These are phyloP conservation scores for Penicillium bovifimosum DNA, from an alignment of 495 filamentous ascomycete genomes.

Conservation along the genomic window DNA sequence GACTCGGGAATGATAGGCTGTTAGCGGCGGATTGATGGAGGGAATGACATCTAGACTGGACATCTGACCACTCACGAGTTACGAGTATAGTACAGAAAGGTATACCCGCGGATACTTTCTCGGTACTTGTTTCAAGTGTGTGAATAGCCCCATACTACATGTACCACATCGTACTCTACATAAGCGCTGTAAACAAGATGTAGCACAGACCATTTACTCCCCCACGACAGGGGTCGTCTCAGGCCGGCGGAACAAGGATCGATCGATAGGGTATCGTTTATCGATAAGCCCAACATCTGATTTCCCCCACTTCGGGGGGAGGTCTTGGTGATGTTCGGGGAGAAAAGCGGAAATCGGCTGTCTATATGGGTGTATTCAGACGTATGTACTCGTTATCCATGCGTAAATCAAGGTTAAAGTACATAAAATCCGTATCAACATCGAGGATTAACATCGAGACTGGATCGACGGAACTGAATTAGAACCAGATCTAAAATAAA, in stretches of 20 bases:
- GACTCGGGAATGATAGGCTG: conserved; percentile 19
- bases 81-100: neutral
- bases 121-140: neutral
- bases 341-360: neutral
- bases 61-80: conserved; percentile 23
- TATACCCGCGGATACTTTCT: neutral
- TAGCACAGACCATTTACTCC: conserved; percentile 6
- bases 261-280: conserved; percentile 29
- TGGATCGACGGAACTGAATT: neutral
- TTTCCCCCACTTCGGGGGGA: neutral
- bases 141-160: neutral
- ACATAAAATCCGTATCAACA: neutral
- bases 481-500: neutral
- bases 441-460: neutral
- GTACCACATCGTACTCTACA: neutral
- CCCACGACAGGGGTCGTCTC: conserved; percentile 15
- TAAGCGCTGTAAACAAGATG: conserved; percentile 2
- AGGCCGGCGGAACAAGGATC: conserved; percentile 3
- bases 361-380: neutral
- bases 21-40: conserved; percentile 7
- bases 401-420: neutral
- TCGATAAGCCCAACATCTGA: conserved; percentile 15
- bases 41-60: conserved; percentile 18
- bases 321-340: neutral
- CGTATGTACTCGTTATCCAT: neutral